Conservation (phyloP, 106 monocot species). For the Triglochin maritima region DNA sequence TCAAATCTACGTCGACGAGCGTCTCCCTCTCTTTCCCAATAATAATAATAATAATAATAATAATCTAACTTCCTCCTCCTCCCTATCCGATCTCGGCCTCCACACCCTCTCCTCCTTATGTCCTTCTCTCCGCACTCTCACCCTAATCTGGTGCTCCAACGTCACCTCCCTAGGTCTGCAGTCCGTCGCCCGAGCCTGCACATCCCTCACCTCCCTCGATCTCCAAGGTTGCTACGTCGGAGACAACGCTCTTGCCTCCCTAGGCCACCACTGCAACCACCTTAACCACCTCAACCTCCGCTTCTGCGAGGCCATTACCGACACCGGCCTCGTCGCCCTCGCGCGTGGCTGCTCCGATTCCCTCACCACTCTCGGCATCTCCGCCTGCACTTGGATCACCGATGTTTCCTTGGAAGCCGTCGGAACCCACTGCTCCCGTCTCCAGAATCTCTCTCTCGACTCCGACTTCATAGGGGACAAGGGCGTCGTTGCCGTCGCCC, state of each 20-base stretch:
- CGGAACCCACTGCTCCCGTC: slow-evolving; percentile 50
- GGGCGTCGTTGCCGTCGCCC: slow-evolving; percentile 59
- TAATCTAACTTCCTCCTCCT: no score
- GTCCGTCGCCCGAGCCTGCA: slow-evolving; percentile 72
- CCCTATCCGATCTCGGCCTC: slow-evolving; percentile 65
- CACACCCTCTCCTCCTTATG: slow-evolving; percentile 49
- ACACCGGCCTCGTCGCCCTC: slow-evolving; percentile 56
- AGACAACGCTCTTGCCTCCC: slow-evolving; percentile 70
- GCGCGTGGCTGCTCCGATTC: slow-evolving; percentile 44
- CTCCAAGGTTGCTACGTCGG: slow-evolving; percentile 86
- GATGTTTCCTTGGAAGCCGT: slow-evolving; percentile 68
- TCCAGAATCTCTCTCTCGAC: slow-evolving; percentile 66
- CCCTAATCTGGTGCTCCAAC: slow-evolving; percentile 77
- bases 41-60: no score
- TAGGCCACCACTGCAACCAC: slow-evolving; percentile 64
- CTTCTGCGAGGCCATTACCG: slow-evolving; percentile 79
- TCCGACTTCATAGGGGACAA: slow-evolving; percentile 61
- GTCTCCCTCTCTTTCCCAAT: slow-evolving; percentile 17
- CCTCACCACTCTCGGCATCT: slow-evolving; percentile 52
- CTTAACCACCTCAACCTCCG: slow-evolving; percentile 71
- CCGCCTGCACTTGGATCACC: slow-evolving; percentile 80
- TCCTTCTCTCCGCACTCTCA: slow-evolving; percentile 54
- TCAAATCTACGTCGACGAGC: slow-evolving; percentile 57
- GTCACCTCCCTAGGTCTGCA: slow-evolving; percentile 54
- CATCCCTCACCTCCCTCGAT: not conserved